These are phyloP conservation scores for Leishmania guyanensis DNA, from an alignment of 208 protist genomes.

Conservation along the genomic window DNA sequence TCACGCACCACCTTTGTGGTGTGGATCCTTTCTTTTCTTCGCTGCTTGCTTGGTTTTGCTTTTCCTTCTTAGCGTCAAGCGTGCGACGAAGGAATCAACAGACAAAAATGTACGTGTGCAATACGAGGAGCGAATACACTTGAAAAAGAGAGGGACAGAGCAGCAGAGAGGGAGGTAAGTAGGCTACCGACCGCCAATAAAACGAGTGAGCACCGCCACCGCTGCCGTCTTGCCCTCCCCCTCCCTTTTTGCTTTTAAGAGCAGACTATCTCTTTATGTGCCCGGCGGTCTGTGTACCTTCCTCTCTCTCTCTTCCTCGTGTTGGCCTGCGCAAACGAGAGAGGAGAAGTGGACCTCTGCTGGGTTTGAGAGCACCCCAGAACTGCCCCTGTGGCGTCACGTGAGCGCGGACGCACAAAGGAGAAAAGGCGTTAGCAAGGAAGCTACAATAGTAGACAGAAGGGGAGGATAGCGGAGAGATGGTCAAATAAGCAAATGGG, in stretches of 20 bases:
- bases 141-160: neutral
- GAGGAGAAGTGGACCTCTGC: neutral
- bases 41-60: neutral
- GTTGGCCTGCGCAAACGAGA: neutral
- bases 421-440: neutral
- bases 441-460: neutral
- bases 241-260: neutral
- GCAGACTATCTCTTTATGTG: neutral
- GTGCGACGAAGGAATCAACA: neutral
- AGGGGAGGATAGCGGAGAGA: neutral
- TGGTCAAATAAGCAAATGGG: neutral
- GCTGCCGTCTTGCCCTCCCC: neutral
- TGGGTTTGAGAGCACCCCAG: neutral
- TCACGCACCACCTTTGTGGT: neutral
- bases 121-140: neutral
- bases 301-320: neutral
- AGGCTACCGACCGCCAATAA: neutral
- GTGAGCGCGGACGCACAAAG: neutral
- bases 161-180: neutral
- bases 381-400: neutral
- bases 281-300: neutral
- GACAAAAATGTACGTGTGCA: neutral
- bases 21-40: neutral
- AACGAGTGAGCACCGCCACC: neutral
- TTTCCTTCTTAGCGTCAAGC: neutral